phyloP scores from a whole-genome alignment of 2,329 filamentous ascomycete genomes.

The Penicillium polonicum region DNA sequence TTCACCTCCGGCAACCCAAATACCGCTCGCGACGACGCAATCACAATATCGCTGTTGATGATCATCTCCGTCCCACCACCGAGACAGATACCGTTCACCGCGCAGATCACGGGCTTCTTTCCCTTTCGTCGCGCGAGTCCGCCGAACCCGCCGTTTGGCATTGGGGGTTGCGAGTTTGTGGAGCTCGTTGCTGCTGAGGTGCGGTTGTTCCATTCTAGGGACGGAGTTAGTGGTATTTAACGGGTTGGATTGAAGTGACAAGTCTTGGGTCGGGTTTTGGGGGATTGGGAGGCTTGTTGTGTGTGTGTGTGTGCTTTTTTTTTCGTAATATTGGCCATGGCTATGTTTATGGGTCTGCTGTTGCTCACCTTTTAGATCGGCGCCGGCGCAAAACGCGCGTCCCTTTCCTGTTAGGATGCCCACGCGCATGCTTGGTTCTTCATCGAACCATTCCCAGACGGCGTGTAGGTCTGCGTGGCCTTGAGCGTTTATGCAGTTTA shows the following conservation, averaged over 20 bases:
- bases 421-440: conserved; percentile 42
- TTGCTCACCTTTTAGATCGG: conserved; percentile 43
- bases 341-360: not conserved
- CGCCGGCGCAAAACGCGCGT: conserved; percentile 47
- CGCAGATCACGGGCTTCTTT: conserved; percentile 71
- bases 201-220: conserved; percentile 36
- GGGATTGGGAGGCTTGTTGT: not conserved
- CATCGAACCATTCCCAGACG: conserved; percentile 48
- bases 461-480: conserved; percentile 45
- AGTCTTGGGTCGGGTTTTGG: too few species aligned
- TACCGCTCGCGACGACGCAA: conserved; percentile 56
- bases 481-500: conserved; percentile 47
- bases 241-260: not conserved
- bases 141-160: conserved; percentile 41
- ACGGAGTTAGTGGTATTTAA: not conserved
- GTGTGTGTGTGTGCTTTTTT: not conserved
- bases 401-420: conserved; percentile 45
- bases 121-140: conserved; percentile 47
- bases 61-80: conserved; percentile 77
- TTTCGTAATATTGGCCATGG: not conserved
- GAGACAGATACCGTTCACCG: conserved; percentile 71
- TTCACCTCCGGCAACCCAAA: conserved; percentile 73
- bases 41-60: conserved; percentile 68
- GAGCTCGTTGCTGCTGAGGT: conserved; percentile 14
- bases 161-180: conserved; percentile 7